Percentiles rank a stretch among this genome's conserved stretches.
Conservation (phyloP, 2,329 filamentous ascomycete genomes). For the Colletotrichum sp. region DNA sequence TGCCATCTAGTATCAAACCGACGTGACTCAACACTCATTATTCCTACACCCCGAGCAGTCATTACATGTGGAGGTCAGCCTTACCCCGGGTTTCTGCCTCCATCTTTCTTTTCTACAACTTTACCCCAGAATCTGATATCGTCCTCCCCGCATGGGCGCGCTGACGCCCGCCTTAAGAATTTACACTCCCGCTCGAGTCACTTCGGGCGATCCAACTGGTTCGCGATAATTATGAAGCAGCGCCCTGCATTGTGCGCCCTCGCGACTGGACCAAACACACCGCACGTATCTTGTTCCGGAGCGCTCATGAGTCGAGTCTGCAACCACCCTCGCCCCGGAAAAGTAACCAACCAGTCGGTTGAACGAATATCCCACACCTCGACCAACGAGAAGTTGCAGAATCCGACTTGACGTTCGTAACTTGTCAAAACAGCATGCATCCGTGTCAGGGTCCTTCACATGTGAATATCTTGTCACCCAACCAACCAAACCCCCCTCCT, state of each 20-base stretch:
- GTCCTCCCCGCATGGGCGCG: not conserved
- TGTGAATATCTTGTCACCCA: not conserved
- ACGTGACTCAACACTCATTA: not conserved
- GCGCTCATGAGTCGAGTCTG: not conserved
- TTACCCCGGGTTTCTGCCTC: not conserved
- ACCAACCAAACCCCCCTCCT: not conserved
- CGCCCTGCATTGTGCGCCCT: not conserved
- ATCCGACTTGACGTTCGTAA: not conserved
- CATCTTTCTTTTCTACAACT: not conserved
- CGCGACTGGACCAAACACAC: not conserved
- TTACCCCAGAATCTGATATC: not conserved
- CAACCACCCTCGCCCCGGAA: not conserved
- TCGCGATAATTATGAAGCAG: not conserved
- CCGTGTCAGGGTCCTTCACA: not conserved
- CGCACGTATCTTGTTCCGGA: not conserved
- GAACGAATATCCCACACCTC: not conserved
- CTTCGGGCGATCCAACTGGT: not conserved
- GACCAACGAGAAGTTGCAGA: not conserved
- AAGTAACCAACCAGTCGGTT: not conserved
- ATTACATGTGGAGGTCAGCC: not conserved
- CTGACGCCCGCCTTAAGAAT: too few species aligned
- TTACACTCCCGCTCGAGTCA: not conserved
- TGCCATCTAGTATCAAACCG: not conserved
- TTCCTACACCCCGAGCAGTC: not conserved
- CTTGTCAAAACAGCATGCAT: not conserved